Conservation (phyloP, 1,139 yeast species). For the Scheffersomyces insectosa region DNA sequence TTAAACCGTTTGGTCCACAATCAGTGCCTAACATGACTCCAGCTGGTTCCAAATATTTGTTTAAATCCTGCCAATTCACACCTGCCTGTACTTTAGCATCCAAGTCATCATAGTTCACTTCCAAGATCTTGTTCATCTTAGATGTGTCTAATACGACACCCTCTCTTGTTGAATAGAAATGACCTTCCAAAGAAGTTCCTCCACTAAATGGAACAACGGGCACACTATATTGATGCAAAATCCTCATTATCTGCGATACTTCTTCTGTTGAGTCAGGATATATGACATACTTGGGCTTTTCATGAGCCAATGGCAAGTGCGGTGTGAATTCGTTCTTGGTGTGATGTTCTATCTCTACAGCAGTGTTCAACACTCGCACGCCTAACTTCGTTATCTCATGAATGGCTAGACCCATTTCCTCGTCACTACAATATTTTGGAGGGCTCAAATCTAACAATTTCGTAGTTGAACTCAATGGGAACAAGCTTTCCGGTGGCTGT, state of each 20-base stretch:
- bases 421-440: conserved; percentile 42
- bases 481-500: conserved; percentile 1
- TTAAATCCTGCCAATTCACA: conserved; percentile 45
- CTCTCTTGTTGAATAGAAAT: conserved; percentile 42
- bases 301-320: conserved; percentile 37
- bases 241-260: conserved; percentile 35
- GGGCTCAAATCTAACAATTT: conserved; percentile 26
- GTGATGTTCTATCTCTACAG: conserved; percentile 37
- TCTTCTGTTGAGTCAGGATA: conserved; percentile 40
- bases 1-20: conserved; percentile 46
- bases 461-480: conserved; percentile 29
- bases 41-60: conserved; percentile 25
- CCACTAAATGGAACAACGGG: conserved; percentile 70
- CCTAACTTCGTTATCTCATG: conserved; percentile 41
- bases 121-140: conserved; percentile 34
- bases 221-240: conserved; percentile 33
- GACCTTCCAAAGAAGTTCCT: conserved; percentile 48
- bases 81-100: conserved; percentile 48
- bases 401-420: conserved; percentile 45
- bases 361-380: conserved; percentile 23
- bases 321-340: conserved; percentile 43
- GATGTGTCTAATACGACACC: conserved; percentile 44
- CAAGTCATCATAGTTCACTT: conserved; percentile 39
- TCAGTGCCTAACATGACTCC: conserved; percentile 45
- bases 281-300: conserved; percentile 35